These are phyloP conservation scores for Penicilliopsis zonata DNA, from an alignment of 495 filamentous ascomycete genomes.

Conservation along the genomic window DNA sequence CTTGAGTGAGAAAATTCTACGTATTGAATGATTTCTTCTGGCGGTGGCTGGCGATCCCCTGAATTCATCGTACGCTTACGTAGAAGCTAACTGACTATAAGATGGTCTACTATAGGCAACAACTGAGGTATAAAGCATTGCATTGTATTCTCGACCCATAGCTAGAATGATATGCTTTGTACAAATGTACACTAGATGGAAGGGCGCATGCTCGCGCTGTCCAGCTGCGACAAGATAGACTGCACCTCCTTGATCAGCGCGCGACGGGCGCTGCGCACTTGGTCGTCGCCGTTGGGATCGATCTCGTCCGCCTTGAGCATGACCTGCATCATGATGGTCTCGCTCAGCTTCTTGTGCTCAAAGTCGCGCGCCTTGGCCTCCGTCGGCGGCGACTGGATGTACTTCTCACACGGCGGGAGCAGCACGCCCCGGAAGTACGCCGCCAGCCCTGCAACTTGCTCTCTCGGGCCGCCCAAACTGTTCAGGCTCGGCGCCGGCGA, in stretches of 20 bases:
- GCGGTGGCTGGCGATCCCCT: too few relatives aligned
- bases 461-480: slow-evolving; percentile 35
- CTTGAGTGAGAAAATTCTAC: too few relatives aligned
- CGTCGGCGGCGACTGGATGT: slow-evolving; percentile 49
- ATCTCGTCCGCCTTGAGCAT: slow-evolving; percentile 78
- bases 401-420: slow-evolving; percentile 54
- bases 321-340: slow-evolving; percentile 74
- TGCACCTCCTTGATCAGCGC: slow-evolving; percentile 70
- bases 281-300: slow-evolving; percentile 55
- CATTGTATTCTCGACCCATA: too few relatives aligned
- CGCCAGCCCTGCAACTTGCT: slow-evolving; percentile 60
- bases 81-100: too few relatives aligned
- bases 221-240: slow-evolving; percentile 47
- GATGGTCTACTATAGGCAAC: too few relatives aligned
- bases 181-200: too few relatives aligned
- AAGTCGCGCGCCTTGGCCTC: slow-evolving; percentile 62
- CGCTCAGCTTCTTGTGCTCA: slow-evolving; percentile 68
- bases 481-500: slow-evolving; percentile 26
- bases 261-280: slow-evolving; percentile 53
- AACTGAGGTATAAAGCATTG: too few relatives aligned
- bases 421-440: slow-evolving; percentile 54
- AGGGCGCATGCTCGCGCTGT: slow-evolving; percentile 32
- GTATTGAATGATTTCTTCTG: too few relatives aligned
- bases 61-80: too few relatives aligned
- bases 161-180: too few relatives aligned